Conservation (phyloP, 1,284 basidiomycete species). For the Ganoderma multipileum region DNA sequence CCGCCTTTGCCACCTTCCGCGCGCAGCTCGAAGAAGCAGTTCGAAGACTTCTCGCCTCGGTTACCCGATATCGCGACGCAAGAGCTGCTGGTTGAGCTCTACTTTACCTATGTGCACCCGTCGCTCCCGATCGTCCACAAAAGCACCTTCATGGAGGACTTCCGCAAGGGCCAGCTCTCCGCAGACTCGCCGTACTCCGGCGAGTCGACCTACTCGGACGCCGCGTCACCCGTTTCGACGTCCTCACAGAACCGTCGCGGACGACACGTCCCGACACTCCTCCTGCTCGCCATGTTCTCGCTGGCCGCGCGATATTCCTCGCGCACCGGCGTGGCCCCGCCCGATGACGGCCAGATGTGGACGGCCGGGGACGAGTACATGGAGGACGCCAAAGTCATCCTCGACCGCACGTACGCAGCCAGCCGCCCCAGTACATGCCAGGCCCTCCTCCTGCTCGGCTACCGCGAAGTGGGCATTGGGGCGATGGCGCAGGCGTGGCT, state of each 20-base stretch:
- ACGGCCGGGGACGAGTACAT: conserved; percentile 80
- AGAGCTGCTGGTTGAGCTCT: conserved; percentile 74
- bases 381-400: conserved; percentile 70
- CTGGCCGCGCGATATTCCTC: conserved; percentile 74
- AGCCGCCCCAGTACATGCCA: conserved; percentile 76
- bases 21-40: conserved; percentile 38
- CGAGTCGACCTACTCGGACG: conserved; percentile 42
- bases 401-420: conserved; percentile 70
- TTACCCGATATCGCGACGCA: conserved; percentile 67
- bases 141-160: conserved; percentile 69
- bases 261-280: conserved; percentile 64
- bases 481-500: conserved; percentile 89
- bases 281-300: conserved; percentile 81
- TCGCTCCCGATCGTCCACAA: conserved; percentile 79
- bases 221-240: conserved; percentile 39
- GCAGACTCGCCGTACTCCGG: conserved; percentile 35
- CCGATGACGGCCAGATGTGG: conserved; percentile 76
- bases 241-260: conserved; percentile 49
- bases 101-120: conserved; percentile 83
- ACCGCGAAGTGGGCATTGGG: conserved; percentile 85
- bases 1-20: conserved; percentile 60
- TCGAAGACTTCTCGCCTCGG: conserved; percentile 46
- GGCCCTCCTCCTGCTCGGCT: conserved; percentile 80
- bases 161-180: conserved; percentile 42
- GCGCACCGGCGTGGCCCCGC: conserved; percentile 43